These are phyloP conservation scores for Ocimum tenuiflorum DNA, from an alignment of 257 asterid species.

Conservation along the genomic window DNA sequence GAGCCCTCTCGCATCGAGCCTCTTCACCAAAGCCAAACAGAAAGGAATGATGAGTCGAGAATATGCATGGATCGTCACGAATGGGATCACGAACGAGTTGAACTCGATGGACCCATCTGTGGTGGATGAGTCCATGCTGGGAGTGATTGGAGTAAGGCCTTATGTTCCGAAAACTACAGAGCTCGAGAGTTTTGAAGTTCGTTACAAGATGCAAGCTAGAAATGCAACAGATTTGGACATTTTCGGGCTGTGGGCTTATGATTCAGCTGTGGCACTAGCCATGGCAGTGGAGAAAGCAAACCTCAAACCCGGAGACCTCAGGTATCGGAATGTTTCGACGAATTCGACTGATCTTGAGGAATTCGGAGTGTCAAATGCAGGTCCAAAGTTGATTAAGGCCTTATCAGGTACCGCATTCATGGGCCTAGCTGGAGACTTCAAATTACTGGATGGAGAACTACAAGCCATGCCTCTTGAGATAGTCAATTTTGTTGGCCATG, in stretches of 20 bases:
- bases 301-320: neutral
- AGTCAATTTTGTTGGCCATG: constrained; percentile 33
- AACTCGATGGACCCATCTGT: neutral
- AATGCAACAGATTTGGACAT: neutral
- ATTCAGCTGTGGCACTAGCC: constrained; percentile 22
- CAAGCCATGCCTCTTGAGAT: constrained; percentile 35
- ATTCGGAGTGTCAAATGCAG: constrained; percentile 25
- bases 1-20: constrained; percentile 23
- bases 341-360: constrained; percentile 22
- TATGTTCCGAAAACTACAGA: constrained; percentile 13
- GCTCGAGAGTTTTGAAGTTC: neutral
- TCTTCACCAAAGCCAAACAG: constrained; percentile 19
- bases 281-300: constrained; percentile 25
- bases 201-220: neutral
- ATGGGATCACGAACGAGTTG: constrained; percentile 20
- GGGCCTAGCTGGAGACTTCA: constrained; percentile 37
- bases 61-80: constrained; percentile 29
- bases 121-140: constrained; percentile 18
- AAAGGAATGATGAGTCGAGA: constrained; percentile 24
- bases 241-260: constrained; percentile 21
- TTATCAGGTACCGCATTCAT: constrained; percentile 19
- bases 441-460: constrained; percentile 31
- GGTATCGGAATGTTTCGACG: constrained; percentile 7
- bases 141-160: constrained; percentile 19
- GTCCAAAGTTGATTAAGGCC: constrained; percentile 28